A percentile compares a stretch with the other conserved stretches of the same genome.
phyloP scores from a whole-genome alignment of 192 early-diverging fungal species.

The Obelidium mucronatum region DNA sequence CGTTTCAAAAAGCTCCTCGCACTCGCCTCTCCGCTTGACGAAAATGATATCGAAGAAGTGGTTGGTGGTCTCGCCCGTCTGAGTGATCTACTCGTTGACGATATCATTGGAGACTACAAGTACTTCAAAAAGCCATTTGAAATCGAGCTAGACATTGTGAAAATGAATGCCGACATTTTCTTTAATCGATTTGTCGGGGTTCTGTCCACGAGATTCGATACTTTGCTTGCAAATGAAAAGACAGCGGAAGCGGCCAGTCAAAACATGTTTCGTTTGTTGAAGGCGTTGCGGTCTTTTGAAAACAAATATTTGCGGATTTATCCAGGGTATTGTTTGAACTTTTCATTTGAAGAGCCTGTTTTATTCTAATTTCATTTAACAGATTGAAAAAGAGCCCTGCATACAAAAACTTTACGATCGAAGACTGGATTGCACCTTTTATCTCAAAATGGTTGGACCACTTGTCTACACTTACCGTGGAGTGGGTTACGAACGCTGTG shows the following conservation, averaged over 20 bases:
- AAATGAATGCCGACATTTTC: slow-evolving; percentile 10
- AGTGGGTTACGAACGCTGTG: slow-evolving; percentile 62
- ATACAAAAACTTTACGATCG: slow-evolving; percentile 51
- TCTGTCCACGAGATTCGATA: slow-evolving; percentile 1
- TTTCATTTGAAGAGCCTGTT: slow-evolving; percentile 7
- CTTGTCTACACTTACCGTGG: slow-evolving; percentile 49
- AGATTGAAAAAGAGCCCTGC: slow-evolving; percentile 38
- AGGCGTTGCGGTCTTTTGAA: slow-evolving; percentile 17
- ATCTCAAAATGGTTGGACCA: slow-evolving; percentile 56
- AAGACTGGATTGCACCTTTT: slow-evolving; percentile 62
- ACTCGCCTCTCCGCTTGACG: slow-evolving; percentile 57
- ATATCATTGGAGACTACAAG: slow-evolving; percentile 58
- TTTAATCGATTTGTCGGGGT: slow-evolving; percentile 16
- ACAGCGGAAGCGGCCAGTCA: slow-evolving; percentile 5
- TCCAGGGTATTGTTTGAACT: neutral
- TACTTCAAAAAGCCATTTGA: slow-evolving; percentile 58
- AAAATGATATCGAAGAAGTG: slow-evolving; percentile 53
- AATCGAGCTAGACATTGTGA: slow-evolving; percentile 57
- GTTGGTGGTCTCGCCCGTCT: slow-evolving; percentile 53
- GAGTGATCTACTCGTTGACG: slow-evolving; percentile 55
- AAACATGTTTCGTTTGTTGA: neutral
- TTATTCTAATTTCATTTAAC: neutral
- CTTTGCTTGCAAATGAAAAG: neutral
- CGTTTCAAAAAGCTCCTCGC: slow-evolving; percentile 56
- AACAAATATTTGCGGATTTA: neutral